Evolutionary conservation across 257 asterid species (phyloP).

Genomic region (Jaltomata sinuosa): DNA sequence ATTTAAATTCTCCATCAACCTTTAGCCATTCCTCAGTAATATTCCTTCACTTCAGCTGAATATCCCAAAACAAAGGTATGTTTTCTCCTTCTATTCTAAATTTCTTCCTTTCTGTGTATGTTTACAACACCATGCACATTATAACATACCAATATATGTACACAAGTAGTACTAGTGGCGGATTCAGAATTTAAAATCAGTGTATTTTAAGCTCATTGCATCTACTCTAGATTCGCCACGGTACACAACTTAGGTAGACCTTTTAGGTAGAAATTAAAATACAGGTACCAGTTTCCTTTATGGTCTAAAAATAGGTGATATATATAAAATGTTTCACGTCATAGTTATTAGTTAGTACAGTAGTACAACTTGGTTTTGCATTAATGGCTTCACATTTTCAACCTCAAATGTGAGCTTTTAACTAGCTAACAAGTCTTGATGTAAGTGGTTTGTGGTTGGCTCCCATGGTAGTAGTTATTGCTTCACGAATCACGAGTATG

Average conservation of each 20-base stretch:
- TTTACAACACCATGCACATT: neutral
- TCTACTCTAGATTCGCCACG: neutral
- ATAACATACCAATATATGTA: neutral
- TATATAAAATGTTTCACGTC: neutral
- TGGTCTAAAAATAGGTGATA: neutral
- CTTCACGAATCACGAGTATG: conserved; percentile 6
- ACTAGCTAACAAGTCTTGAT: neutral
- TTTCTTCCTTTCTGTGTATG: neutral
- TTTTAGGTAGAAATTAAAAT: neutral
- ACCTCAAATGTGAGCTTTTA: neutral
- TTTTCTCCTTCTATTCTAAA: neutral
- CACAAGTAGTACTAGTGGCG: rapidly evolving
- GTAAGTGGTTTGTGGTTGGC: neutral
- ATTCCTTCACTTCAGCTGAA: neutral
- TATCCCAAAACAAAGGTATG: conserved; percentile 1
- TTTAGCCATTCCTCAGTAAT: neutral
- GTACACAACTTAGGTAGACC: neutral
- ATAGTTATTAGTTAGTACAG: neutral
- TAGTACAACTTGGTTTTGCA: neutral
- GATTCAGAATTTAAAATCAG: neutral
- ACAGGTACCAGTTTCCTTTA: neutral
- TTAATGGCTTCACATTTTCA: neutral
- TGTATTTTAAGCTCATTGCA: neutral
- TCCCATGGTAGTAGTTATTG: neutral
- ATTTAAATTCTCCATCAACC: conserved; percentile 6